Conservation (phyloP, 495 filamentous ascomycete genomes). For the Pseudevernia furfuracea region DNA sequence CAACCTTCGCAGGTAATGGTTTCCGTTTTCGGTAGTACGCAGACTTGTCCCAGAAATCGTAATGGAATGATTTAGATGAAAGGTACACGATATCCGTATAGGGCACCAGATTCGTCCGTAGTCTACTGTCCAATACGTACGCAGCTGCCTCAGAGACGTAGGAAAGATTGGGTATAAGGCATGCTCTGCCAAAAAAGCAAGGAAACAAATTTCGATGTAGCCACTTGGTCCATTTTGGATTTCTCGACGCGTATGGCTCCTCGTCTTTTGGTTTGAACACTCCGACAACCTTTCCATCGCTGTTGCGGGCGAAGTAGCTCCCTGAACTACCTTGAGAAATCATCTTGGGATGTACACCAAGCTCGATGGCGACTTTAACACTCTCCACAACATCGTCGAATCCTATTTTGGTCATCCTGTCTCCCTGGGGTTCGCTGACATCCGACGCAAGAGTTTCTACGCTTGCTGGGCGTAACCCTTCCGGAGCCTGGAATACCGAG, state of each 20-base stretch:
- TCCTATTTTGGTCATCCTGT: conserved; percentile 62
- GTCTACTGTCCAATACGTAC: conserved; percentile 83
- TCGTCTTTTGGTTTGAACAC: conserved; percentile 99
- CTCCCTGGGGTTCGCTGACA: conserved; percentile 40
- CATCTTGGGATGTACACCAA: conserved; percentile 87
- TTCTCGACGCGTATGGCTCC: conserved; percentile 87
- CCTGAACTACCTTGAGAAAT: conserved; percentile 96
- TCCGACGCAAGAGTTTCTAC: conserved; percentile 62
- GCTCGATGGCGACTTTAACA: conserved; percentile 79
- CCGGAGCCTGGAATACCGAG: conserved; percentile 88
- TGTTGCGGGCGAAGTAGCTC: conserved; percentile 93
- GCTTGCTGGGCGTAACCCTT: conserved; percentile 69
- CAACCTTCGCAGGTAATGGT: conserved; percentile 80
- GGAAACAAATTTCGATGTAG: conserved; percentile 91
- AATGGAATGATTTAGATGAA: conserved; percentile 94
- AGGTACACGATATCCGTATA: conserved; percentile 93
- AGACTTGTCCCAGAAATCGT: conserved; percentile 92
- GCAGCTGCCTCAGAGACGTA: conserved; percentile 98
- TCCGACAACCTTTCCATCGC: conserved; percentile 85
- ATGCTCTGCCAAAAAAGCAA: conserved; percentile 92
- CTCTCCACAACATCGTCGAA: conserved; percentile 90
- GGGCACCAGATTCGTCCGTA: conserved; percentile 86
- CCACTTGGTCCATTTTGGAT: conserved; percentile 96
- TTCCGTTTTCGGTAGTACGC: conserved; percentile 82
- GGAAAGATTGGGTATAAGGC: conserved; percentile 96